phyloP scores from a whole-genome alignment of 345 rosid species.

The Schrenkiella parvula region DNA sequence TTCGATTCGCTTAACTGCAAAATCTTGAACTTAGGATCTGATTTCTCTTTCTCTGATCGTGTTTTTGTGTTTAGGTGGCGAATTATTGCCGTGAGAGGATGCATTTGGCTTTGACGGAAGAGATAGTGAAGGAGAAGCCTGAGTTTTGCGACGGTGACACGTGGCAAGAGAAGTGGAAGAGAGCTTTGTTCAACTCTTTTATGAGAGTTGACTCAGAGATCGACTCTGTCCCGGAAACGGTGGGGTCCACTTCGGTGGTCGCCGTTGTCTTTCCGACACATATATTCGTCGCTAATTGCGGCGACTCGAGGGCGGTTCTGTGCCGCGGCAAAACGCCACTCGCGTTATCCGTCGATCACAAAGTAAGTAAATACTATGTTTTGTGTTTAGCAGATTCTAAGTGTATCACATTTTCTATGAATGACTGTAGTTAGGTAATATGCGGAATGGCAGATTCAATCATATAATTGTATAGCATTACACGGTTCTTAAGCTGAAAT shows the following conservation, averaged over 20 bases:
- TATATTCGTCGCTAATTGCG: conserved; percentile 65
- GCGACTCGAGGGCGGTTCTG: conserved; percentile 82
- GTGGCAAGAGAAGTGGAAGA: conserved; percentile 57
- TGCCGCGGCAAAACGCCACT: conserved; percentile 57
- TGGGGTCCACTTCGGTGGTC: conserved; percentile 86
- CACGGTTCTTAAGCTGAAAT: background rate
- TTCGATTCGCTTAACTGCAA: background rate
- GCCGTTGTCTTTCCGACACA: conserved; percentile 54
- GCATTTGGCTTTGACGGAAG: conserved; percentile 65
- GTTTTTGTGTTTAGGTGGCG: conserved; percentile 44
- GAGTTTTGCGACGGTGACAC: conserved; percentile 31
- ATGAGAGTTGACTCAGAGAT: conserved; percentile 61
- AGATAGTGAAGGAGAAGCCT: conserved; percentile 42
- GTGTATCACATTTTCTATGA: background rate
- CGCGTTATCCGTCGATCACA: conserved; percentile 67
- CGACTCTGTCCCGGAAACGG: conserved; percentile 52
- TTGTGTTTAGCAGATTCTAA: too few relatives aligned
- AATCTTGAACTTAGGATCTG: background rate
- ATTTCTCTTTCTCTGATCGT: background rate
- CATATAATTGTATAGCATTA: background rate
- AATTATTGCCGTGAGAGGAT: conserved; percentile 58
- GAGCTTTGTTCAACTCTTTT: conserved; percentile 56
- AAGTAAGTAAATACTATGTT: conserved; percentile 31
- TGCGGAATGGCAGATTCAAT: background rate
- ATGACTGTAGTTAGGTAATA: background rate